Evolutionary conservation across 2,329 filamentous ascomycete species (phyloP).

Genomic region (Talaromyces pinophilus): DNA sequence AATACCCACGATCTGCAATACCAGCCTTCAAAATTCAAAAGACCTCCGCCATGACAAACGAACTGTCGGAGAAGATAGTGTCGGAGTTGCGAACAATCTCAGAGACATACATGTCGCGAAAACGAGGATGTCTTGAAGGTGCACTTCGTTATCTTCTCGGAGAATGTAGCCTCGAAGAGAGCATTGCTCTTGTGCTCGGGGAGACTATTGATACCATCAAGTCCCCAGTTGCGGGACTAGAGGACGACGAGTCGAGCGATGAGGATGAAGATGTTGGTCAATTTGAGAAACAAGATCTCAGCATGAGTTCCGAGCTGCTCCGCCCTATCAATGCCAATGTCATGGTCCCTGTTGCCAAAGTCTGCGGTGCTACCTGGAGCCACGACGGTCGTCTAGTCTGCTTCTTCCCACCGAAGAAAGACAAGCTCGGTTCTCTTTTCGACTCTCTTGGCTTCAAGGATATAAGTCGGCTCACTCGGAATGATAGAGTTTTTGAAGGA

Average conservation of each 20-base stretch:
- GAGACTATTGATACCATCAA: conserved; percentile 57
- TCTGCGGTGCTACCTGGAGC: conserved; percentile 60
- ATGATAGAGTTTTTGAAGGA: conserved; percentile 61
- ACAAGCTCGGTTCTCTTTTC: conserved; percentile 53
- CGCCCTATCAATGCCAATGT: conserved; percentile 61
- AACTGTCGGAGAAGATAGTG: conserved; percentile 52
- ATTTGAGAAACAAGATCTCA: conserved; percentile 47
- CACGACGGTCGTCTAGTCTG: conserved; percentile 59
- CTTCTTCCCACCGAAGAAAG: conserved; percentile 57
- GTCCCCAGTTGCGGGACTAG: conserved; percentile 45
- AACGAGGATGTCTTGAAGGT: conserved; percentile 61
- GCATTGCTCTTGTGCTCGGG: conserved; percentile 54
- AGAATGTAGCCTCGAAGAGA: conserved; percentile 60
- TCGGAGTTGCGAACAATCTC: conserved; percentile 58
- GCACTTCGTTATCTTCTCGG: conserved; percentile 63
- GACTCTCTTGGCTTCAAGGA: conserved; percentile 52
- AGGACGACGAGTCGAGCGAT: conserved; percentile 80
- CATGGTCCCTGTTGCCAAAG: conserved; percentile 64
- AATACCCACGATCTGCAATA: conserved; percentile 56
- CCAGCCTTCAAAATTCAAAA: conserved; percentile 58
- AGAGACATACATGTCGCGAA: conserved; percentile 54
- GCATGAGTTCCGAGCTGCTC: conserved; percentile 54
- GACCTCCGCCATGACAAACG: conserved; percentile 57
- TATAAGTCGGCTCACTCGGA: conserved; percentile 50
- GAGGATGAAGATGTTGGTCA: conserved; percentile 64